Percentiles rank a stretch among this genome's conserved stretches.
phyloP scores from a whole-genome alignment of 306 rosid genomes.

The Sicyos edulis region DNA sequence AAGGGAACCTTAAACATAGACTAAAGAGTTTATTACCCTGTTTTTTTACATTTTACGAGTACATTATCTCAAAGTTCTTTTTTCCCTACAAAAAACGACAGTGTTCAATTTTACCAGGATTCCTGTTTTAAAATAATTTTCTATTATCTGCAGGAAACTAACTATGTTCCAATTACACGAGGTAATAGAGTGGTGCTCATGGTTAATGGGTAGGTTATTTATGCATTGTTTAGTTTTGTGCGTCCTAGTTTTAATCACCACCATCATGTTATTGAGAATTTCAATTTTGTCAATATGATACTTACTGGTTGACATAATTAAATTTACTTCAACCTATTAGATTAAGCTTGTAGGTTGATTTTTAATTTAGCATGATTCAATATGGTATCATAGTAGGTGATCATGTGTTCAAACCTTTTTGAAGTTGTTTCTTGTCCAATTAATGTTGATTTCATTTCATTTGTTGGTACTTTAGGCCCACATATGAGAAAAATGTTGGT shows the following conservation, averaged over 20 bases:
- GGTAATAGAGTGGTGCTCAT: slow-evolving; percentile 86
- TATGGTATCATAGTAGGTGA: too few relatives aligned
- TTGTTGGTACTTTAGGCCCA: too few relatives aligned
- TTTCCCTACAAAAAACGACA: neutral
- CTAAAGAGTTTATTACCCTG: neutral
- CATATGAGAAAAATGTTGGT: too few relatives aligned
- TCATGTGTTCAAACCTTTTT: too few relatives aligned
- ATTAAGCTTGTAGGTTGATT: too few relatives aligned
- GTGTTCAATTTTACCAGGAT: neutral
- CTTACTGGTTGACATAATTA: neutral
- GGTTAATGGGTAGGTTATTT: slow-evolving; percentile 72
- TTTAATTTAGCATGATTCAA: too few relatives aligned
- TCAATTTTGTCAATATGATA: neutral
- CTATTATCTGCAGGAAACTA: slow-evolving; percentile 57
- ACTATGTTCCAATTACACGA: slow-evolving; percentile 81
- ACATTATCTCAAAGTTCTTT: neutral
- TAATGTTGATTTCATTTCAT: too few relatives aligned
- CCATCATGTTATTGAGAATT: slow-evolving; percentile 5
- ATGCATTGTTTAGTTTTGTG: slow-evolving; percentile 5
- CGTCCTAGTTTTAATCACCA: neutral
- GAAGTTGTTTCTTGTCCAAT: too few relatives aligned
- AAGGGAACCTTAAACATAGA: neutral
- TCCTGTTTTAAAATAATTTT: slow-evolving; percentile 7
- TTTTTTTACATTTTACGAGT: neutral
- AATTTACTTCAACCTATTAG: too few relatives aligned